These are phyloP conservation scores for Suhomyces guaymorum DNA, from an alignment of 1,139 yeast species.

Conservation along the genomic window DNA sequence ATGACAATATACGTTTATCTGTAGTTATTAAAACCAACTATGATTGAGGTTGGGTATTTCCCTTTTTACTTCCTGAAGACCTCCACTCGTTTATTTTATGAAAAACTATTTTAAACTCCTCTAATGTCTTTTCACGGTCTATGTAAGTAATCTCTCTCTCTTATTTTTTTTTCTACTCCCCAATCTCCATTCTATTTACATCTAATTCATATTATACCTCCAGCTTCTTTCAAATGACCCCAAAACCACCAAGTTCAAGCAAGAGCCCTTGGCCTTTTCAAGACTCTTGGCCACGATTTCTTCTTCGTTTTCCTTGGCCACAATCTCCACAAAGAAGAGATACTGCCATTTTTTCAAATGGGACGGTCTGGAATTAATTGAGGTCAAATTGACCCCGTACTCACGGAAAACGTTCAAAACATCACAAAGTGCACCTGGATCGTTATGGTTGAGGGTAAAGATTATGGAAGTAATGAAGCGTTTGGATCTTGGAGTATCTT, in stretches of 20 bases:
- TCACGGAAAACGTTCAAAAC: constrained; percentile 61
- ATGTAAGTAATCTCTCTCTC: too few species aligned
- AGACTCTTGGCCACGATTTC: constrained; percentile 22
- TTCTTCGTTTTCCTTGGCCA: constrained; percentile 30
- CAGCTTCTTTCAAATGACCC: constrained; percentile 39
- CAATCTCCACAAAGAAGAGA: constrained; percentile 73
- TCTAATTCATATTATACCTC: constrained; percentile 21
- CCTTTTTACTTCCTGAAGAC: too few species aligned
- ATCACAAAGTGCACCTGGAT: constrained; percentile 74
- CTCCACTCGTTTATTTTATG: too few species aligned
- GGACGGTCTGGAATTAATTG: constrained; percentile 76
- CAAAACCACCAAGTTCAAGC: constrained; percentile 37
- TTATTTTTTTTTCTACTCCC: too few species aligned
- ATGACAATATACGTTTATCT: too few species aligned
- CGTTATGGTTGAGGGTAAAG: constrained; percentile 65
- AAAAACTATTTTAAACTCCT: too few species aligned
- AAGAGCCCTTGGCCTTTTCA: constrained; percentile 21
- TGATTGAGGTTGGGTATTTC: too few species aligned
- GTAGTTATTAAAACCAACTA: too few species aligned
- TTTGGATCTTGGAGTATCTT: too few species aligned
- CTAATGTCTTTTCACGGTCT: too few species aligned
- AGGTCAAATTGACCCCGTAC: constrained; percentile 62
- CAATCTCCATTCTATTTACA: too few species aligned
- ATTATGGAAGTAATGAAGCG: constrained; percentile 59
- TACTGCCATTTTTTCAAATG: constrained; percentile 74